Evolutionary conservation across 202 grass and related monocot species (phyloP), one percentile per base, ranked within the genome.

Genomic region (Sporobolus alterniflorus): DNA sequence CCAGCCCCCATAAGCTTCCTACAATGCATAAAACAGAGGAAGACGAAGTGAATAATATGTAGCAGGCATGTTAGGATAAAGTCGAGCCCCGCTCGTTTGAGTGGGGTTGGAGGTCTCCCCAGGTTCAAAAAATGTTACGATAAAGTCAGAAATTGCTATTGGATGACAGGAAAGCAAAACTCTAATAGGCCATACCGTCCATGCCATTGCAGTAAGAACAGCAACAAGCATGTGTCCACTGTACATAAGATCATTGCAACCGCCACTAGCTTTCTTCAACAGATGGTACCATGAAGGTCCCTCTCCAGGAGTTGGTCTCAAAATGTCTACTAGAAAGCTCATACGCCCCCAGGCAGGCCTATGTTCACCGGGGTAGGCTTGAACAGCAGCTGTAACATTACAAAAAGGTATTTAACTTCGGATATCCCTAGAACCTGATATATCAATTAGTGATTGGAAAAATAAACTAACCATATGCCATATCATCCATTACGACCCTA

Each of bases 1-100:
- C 90, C 93, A 94, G 42, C 96, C 96, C 67, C 93, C 93, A 3
- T 98, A 98, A 59, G 96, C 96, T 86, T 98, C 96, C 96, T 98
- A 67, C 15, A 52, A 77, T n/a, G 44, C n/a, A 31, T 41, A 65
- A 74, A 33, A 87, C 13, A 52, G 42, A 41, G 51, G 32, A 25
- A 51, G 11, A 81, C 10, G 0, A 49, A 66, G 24, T 30, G 55
- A 83, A 64, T 17, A 73, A 61, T 11, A 75, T 43, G 73, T 29
- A 75, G 17, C 54, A 57, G n/a, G 36, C 21, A 40, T 7, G 46
- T 12, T 12, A 42, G 21, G 44, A 75, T 13, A 8, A 59, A n/a
- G n/a, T n/a, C n/a, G n/a, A n/a, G n/a, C n/a, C n/a, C n/a, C n/a
- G n/a, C n/a, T n/a, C n/a, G n/a, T n/a, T n/a, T n/a, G n/a, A n/a